phyloP scores from a whole-genome alignment of 2,329 filamentous ascomycete species.

The Penicillium sp. region DNA sequence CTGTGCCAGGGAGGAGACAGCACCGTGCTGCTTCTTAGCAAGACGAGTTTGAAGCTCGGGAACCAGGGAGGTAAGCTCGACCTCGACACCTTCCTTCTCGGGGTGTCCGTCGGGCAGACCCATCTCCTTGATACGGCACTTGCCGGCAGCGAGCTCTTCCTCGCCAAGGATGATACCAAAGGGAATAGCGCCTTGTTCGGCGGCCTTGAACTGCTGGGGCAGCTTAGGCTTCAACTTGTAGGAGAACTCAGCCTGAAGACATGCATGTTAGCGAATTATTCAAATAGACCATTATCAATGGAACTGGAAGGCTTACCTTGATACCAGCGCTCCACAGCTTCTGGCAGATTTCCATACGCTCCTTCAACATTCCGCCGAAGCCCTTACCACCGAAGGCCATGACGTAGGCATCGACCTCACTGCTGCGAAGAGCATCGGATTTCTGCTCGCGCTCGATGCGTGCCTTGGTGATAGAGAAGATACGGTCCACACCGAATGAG shows the following conservation, averaged over 20 bases:
- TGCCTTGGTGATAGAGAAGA: constrained; percentile 87
- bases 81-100: constrained; percentile 81
- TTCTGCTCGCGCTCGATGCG: constrained; percentile 62
- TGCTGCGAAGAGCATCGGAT: constrained; percentile 57
- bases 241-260: constrained; percentile 69
- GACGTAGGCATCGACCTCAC: constrained; percentile 84
- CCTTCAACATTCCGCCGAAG: constrained; percentile 73
- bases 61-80: constrained; percentile 52
- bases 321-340: constrained; percentile 82
- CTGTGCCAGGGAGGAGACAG: constrained; percentile 20
- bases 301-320: constrained; percentile 54
- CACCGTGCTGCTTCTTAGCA: constrained; percentile 21
- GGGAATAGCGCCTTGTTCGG: constrained; percentile 74
- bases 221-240: constrained; percentile 91
- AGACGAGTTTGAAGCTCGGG: constrained; percentile 27
- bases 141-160: constrained; percentile 77
- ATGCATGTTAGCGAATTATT: constrained; percentile 19
- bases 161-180: constrained; percentile 88
- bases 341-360: constrained; percentile 77
- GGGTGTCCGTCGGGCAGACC: constrained; percentile 77
- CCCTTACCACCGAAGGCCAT: constrained; percentile 92
- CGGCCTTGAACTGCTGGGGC: constrained; percentile 84
- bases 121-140: constrained; percentile 85
- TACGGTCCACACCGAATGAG: constrained; percentile 92
- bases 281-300: not conserved